Base-by-base conservation (phyloP, 441 rosid species). In the Pelargonium exstipulatum region DNA sequence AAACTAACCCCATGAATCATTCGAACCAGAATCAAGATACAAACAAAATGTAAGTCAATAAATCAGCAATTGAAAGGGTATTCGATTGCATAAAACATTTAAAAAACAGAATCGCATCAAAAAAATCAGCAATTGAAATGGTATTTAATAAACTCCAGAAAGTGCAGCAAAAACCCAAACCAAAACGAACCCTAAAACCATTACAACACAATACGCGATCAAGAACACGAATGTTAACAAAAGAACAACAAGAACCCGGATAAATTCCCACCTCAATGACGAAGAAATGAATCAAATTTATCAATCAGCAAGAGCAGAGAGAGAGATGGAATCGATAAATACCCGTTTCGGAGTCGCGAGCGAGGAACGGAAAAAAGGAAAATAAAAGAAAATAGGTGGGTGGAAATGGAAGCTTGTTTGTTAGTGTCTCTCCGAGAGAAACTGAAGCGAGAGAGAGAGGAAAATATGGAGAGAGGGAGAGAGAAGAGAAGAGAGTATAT, bases 401-500 rank as follows among this genome's bases (percentile, higher is more conserved):
- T 29, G 46, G 62, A 9, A 53, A 53, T 4, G 60, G 60, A 57
- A 20, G 62, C 62, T 57, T 9, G 64, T 12, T 60, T 43, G 48
- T 35, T 18, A 24, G 64, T 60, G 64, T 24, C 14, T 60, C 64
- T 60, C 62, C 62, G 62, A 57, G 62, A 60, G 14, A 60, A 60
- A 60, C 37, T 60, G 37, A 24, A 60, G 64, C 14, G 63, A 22
- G 63, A 58, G 24, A 20, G 29, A 57, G 62, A 57, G 62, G 62
- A 20, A 57, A 57, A 57, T 57, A 20, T 57, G 62, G 62, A 20
- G 62, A 57, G 62, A 40, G 51, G 14, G 51, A 45, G 51, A 45
- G 51, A 45, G 51, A 45, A 45, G 51, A 45, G 51, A 45, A 45
- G 51, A 60, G 14, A 22, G 14, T 9, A 60, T 60, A 60, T 60